Evolutionary conservation across 1,284 basidiomycete genomes (phyloP).

Genomic region (Rhodotorula sp.): DNA sequence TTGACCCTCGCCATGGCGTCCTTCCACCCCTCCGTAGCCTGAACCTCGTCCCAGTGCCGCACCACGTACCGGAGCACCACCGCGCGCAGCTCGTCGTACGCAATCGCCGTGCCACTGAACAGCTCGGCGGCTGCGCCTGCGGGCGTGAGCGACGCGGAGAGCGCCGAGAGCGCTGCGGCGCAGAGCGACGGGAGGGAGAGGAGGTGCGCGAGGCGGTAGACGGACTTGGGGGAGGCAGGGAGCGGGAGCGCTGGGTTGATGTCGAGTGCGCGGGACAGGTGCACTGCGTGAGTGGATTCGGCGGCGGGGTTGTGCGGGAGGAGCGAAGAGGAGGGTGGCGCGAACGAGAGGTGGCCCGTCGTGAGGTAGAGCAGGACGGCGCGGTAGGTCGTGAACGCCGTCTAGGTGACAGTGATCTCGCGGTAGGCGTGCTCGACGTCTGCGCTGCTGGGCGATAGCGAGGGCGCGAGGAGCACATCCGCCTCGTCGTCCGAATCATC

Average conservation of each 20-base stretch:
- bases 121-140: conserved; percentile 13
- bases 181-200: conserved; percentile 6
- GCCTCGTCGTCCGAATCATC: no score
- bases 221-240: conserved; percentile 23
- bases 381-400: not conserved
- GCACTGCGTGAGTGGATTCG: no score
- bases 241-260: not conserved
- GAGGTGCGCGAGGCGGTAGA: conserved; percentile 9
- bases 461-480: not conserved
- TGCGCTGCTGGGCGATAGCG: no score
- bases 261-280: not conserved
- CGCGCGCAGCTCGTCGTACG: conserved; percentile 6
- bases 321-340: not conserved
- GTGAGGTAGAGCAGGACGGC: not conserved
- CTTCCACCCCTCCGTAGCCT: not conserved
- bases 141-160: conserved; percentile 1
- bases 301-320: no score
- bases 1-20: not conserved
- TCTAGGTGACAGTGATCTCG: not conserved
- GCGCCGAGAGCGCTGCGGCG: not conserved
- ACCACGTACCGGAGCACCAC: not conserved
- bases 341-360: not conserved
- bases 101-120: not conserved
- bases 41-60: conserved; percentile 7
- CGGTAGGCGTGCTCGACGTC: not conserved